These are phyloP conservation scores for Zygosaccharomyces bisporus DNA, from an alignment of 805 yeast genomes.

Conservation along the genomic window DNA sequence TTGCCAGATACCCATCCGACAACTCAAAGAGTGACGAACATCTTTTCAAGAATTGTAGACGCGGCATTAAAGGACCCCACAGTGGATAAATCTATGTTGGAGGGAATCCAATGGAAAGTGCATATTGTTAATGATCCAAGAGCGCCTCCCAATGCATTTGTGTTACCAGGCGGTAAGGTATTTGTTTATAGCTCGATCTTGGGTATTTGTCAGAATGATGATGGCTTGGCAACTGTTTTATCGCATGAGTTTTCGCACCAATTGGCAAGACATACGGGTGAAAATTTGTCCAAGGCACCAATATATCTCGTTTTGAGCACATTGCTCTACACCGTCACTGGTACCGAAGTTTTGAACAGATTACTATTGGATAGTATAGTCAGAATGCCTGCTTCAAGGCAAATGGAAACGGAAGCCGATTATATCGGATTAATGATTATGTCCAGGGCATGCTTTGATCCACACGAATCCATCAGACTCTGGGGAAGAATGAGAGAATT, in stretches of 20 bases:
- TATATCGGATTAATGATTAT: slow-evolving; percentile 87
- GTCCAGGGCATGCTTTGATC: slow-evolving; percentile 85
- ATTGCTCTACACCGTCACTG: slow-evolving; percentile 56
- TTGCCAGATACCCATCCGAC: slow-evolving; percentile 64
- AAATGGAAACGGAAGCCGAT: slow-evolving; percentile 96
- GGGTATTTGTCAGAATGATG: slow-evolving; percentile 74
- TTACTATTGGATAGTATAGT: slow-evolving; percentile 53
- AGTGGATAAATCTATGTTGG: slow-evolving; percentile 32
- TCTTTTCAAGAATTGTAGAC: slow-evolving; percentile 62
- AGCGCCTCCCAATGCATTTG: slow-evolving; percentile 94
- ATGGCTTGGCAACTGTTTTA: slow-evolving; percentile 92
- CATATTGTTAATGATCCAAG: slow-evolving; percentile 69
- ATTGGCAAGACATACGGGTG: slow-evolving; percentile 87
- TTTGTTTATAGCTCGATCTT: slow-evolving; percentile 80
- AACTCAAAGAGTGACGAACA: slow-evolving; percentile 48
- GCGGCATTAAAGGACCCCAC: slow-evolving; percentile 47
- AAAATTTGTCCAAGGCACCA: slow-evolving; percentile 75
- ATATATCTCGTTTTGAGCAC: slow-evolving; percentile 54
- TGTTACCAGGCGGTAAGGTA: slow-evolving; percentile 92
- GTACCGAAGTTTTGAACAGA: slow-evolving; percentile 50
- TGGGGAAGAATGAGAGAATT: slow-evolving; percentile 77
- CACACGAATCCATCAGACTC: slow-evolving; percentile 64
- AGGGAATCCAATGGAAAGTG: slow-evolving; percentile 60
- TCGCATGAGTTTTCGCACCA: slow-evolving; percentile 95
- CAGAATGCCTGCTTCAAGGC: slow-evolving; percentile 81